Conservation (phyloP, 805 yeast species). For the Candida hungchunana region DNA sequence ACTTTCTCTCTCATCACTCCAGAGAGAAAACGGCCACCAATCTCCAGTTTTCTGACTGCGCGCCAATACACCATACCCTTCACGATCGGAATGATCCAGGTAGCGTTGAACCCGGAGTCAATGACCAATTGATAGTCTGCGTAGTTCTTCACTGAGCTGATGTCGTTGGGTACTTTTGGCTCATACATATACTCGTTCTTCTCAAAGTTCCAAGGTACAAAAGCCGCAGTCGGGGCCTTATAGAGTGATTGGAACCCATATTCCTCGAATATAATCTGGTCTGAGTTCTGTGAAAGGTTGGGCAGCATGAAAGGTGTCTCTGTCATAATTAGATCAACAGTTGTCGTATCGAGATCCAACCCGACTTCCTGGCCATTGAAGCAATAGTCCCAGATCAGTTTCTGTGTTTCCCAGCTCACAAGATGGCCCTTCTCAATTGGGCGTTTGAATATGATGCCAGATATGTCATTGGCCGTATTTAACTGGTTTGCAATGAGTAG, state of each 20-base stretch:
- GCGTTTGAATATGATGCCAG: slow-evolving; percentile 68
- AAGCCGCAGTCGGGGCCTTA: slow-evolving; percentile 57
- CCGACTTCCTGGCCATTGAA: slow-evolving; percentile 33
- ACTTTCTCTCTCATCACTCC: slow-evolving; percentile 81
- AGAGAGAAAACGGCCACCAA: slow-evolving; percentile 83
- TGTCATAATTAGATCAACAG: slow-evolving; percentile 61
- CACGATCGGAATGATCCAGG: slow-evolving; percentile 82
- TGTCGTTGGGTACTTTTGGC: slow-evolving; percentile 20
- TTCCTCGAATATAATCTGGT: slow-evolving; percentile 92
- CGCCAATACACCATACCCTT: slow-evolving; percentile 73
- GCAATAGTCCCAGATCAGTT: slow-evolving; percentile 82
- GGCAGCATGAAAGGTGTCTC: slow-evolving; percentile 84
- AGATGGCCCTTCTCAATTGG: slow-evolving; percentile 89
- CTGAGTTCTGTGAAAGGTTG: slow-evolving; percentile 75
- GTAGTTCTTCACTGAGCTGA: slow-evolving; percentile 23
- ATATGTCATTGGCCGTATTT: slow-evolving; percentile 59
- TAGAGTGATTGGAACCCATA: slow-evolving; percentile 73
- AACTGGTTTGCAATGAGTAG: slow-evolving; percentile 70
- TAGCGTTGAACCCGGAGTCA: slow-evolving; percentile 84
- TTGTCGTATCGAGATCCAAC: slow-evolving; percentile 41
- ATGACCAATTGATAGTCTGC: slow-evolving; percentile 72
- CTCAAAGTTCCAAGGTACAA: slow-evolving; percentile 56
- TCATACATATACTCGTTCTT: slow-evolving; percentile 27
- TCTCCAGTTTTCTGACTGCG: slow-evolving; percentile 72
- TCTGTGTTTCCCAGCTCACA: slow-evolving; percentile 87